Evolutionary conservation across 2,329 filamentous ascomycete species (phyloP).

Genomic region (Falciphora oryzae): DNA sequence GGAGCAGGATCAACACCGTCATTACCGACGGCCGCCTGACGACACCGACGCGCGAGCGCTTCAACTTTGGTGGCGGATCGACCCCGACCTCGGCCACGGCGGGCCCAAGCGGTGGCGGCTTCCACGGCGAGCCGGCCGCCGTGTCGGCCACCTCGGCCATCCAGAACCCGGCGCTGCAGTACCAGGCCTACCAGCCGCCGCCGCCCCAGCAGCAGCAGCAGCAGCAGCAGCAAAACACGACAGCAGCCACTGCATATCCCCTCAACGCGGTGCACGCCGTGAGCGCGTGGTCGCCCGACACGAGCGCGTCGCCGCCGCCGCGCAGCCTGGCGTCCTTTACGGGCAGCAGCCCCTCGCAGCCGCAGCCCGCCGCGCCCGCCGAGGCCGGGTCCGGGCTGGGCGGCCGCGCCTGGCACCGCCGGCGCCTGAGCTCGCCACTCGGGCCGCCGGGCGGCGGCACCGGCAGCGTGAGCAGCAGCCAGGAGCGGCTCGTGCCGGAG

Average conservation of each 20-base stretch:
- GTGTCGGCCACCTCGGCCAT: neutral
- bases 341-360: neutral
- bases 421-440: constrained; percentile 4
- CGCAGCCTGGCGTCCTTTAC: constrained; percentile 5
- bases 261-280: neutral
- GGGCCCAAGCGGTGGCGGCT: neutral
- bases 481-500: constrained; percentile 1
- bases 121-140: neutral
- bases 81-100: neutral
- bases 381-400: neutral
- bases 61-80: neutral
- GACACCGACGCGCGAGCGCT: constrained; percentile 4
- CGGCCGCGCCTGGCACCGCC: constrained; percentile 2
- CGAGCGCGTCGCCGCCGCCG: neutral
- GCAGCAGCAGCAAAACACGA: neutral
- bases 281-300: constrained; percentile 1
- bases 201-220: too few relatives aligned
- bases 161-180: neutral
- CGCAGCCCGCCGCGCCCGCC: neutral
- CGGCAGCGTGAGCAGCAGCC: neutral
- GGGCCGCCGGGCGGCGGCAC: neutral
- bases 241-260: neutral
- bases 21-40: constrained; percentile 5
- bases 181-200: too few relatives aligned
- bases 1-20: constrained; percentile 1